phyloP scores from a whole-genome alignment of 1,139 yeast species.

The Yamadazyma sp. region DNA sequence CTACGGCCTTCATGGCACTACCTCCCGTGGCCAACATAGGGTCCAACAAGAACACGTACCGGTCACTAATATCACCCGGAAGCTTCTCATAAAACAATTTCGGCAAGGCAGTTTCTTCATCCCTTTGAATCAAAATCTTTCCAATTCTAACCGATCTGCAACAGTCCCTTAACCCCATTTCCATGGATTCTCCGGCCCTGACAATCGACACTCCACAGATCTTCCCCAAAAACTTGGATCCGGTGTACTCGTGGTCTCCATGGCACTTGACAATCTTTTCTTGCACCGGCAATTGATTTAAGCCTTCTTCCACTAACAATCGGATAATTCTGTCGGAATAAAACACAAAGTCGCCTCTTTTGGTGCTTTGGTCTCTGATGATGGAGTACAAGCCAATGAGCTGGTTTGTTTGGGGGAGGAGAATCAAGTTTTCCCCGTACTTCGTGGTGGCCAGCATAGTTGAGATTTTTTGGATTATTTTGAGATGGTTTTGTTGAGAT shows the following conservation, averaged over 20 bases:
- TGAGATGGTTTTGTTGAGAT: neutral
- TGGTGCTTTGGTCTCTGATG: conserved; percentile 76
- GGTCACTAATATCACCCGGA: conserved; percentile 84
- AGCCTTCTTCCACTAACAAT: conserved; percentile 88
- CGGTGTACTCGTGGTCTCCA: conserved; percentile 68
- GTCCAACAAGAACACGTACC: conserved; percentile 87
- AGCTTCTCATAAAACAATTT: conserved; percentile 86
- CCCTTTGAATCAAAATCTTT: conserved; percentile 92
- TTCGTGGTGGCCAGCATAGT: conserved; percentile 8
- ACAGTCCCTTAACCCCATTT: conserved; percentile 93
- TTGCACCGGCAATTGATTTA: conserved; percentile 87
- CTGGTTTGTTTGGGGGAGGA: conserved; percentile 88
- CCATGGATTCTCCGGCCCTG: conserved; percentile 98
- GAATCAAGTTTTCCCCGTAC: conserved; percentile 51
- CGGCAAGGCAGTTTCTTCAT: conserved; percentile 81
- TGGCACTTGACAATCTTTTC: conserved; percentile 69
- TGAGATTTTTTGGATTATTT: neutral
- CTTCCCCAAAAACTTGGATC: conserved; percentile 84
- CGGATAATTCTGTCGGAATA: conserved; percentile 94
- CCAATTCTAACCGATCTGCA: conserved; percentile 96
- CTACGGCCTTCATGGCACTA: conserved; percentile 95
- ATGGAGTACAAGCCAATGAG: conserved; percentile 83
- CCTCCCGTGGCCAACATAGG: conserved; percentile 99
- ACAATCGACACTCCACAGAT: conserved; percentile 97
- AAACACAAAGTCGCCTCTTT: conserved; percentile 89